phyloP scores from a whole-genome alignment of 2,329 filamentous ascomycete species.

The Parastagonospora avenae region DNA sequence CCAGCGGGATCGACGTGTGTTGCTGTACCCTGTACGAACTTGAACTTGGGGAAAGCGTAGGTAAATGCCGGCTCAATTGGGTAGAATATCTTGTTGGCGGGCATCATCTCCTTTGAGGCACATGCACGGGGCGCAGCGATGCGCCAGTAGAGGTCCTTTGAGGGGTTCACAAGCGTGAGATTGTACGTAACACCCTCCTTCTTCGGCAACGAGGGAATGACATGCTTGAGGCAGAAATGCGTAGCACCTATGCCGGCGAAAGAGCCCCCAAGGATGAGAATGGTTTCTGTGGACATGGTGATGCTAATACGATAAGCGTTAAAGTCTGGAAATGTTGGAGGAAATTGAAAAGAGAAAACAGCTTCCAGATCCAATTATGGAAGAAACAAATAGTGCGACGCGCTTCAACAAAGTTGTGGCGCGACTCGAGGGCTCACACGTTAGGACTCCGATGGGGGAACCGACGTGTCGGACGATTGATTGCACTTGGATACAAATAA shows the following conservation, averaged over 20 bases:
- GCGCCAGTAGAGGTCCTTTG: slow-evolving; percentile 60
- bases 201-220: slow-evolving; percentile 41
- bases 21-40: slow-evolving; percentile 58
- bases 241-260: slow-evolving; percentile 44
- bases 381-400: slow-evolving; percentile 4
- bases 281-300: slow-evolving; percentile 43
- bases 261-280: slow-evolving; percentile 44
- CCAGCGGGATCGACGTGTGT: slow-evolving; percentile 53
- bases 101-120: slow-evolving; percentile 57
- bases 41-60: slow-evolving; percentile 55
- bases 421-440: slow-evolving; percentile 11
- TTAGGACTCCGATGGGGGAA: slow-evolving; percentile 22
- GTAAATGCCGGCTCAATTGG: slow-evolving; percentile 59
- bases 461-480: slow-evolving; percentile 7
- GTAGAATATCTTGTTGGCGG: slow-evolving; percentile 56
- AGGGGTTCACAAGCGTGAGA: slow-evolving; percentile 62
- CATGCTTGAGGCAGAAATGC: slow-evolving; percentile 44
- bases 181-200: slow-evolving; percentile 52
- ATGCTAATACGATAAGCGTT: slow-evolving; percentile 5
- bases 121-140: slow-evolving; percentile 60
- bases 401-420: slow-evolving; percentile 15
- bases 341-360: slow-evolving; percentile 6
- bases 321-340: not conserved
- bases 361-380: slow-evolving; percentile 7
- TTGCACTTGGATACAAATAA: not conserved